phyloP scores from a whole-genome alignment of 306 rosid species.

The Acacia confusa region DNA sequence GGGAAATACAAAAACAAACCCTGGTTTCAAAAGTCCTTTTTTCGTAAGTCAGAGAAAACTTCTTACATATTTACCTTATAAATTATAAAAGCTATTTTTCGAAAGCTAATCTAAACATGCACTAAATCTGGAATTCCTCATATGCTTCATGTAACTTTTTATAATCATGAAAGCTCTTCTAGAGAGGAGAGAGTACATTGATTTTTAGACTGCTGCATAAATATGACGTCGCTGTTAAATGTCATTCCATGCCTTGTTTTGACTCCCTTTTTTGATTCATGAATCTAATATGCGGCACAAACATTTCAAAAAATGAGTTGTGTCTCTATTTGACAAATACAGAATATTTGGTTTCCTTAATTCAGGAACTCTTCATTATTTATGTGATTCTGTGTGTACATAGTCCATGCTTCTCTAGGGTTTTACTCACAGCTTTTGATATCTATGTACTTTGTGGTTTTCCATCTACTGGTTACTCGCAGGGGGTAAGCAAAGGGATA shows the following conservation, averaged over 20 bases:
- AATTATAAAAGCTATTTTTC: too few species aligned
- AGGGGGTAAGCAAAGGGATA: constrained; percentile 78
- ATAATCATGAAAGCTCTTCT: background rate
- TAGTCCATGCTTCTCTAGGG: background rate
- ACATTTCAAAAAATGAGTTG: background rate
- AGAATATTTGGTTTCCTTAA: too few species aligned
- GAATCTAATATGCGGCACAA: background rate
- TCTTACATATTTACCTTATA: too few species aligned
- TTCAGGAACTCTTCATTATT: background rate
- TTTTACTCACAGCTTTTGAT: background rate
- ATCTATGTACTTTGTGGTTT: too few species aligned
- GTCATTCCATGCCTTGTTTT: background rate
- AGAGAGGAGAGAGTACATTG: background rate
- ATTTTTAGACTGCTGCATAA: background rate
- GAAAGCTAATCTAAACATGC: too few species aligned
- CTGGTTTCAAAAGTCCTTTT: too few species aligned
- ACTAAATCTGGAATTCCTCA: background rate
- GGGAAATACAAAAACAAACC: too few species aligned
- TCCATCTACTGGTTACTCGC: too few species aligned
- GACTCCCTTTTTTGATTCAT: background rate
- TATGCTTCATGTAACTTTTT: background rate
- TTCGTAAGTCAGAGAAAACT: too few species aligned
- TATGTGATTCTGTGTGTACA: background rate
- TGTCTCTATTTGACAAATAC: background rate
- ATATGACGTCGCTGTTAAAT: background rate